Conservation (phyloP, 306 rosid species). For the Ormosia emarginata region DNA sequence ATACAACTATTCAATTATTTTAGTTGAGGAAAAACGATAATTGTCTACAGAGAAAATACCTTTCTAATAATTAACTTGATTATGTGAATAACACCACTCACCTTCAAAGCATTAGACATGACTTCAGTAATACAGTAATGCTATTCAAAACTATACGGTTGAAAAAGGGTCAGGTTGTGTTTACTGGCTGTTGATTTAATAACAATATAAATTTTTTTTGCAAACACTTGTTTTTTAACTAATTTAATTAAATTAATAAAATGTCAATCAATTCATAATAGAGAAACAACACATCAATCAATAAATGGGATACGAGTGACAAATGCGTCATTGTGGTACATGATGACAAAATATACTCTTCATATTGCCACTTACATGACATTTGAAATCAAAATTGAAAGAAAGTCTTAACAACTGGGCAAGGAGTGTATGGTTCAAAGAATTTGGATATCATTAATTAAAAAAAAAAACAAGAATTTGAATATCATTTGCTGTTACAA, state of each 20-base stretch:
- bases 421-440: constrained; percentile 4
- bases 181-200: background rate
- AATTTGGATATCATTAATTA: background rate
- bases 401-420: background rate
- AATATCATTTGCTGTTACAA: background rate
- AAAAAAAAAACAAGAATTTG: too few relatives aligned
- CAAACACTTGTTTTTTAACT: background rate
- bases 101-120: background rate
- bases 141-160: background rate
- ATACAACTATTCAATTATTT: too few relatives aligned
- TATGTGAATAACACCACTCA: background rate
- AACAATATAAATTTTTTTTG: too few relatives aligned
- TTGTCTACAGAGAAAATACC: too few relatives aligned
- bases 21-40: too few relatives aligned
- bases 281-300: constrained; percentile 5
- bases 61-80: too few relatives aligned
- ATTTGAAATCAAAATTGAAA: background rate
- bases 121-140: background rate
- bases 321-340: constrained; percentile 13
- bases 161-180: background rate
- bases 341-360: constrained; percentile 4
- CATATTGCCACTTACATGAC: background rate
- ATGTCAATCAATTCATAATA: background rate
- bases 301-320: background rate
- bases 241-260: background rate